Evolutionary conservation across 306 rosid genomes (phyloP), one percentile per base, ranked within the genome.

Genomic region (Erythrophleum fordii): DNA sequence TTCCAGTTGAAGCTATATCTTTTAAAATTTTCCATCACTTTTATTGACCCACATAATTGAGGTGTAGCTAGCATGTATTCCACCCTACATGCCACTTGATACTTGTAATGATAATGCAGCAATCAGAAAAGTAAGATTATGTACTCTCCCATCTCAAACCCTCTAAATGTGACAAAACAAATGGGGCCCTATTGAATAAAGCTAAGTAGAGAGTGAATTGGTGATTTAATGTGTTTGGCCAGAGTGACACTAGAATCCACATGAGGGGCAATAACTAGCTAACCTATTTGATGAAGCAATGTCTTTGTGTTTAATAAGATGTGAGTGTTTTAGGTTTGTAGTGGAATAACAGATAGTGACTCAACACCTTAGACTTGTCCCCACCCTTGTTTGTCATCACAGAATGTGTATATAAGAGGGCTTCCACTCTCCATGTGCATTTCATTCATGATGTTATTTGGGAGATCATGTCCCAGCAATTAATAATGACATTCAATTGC

Each of bases 301-400:
- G 86, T 66, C 56, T 81, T 34, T 72, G 49, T 28, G 12, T 76
- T 77, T 74, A 84, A 77, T 86, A 75, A 75, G 78, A 85, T 80
- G 80, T 80, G 80, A 76, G 82, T 81, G 61, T 75, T 49, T 75
- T 34, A 70, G 78, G 80, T 82, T 86, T 81, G 77, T 80, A 80
- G 85, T 81, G 84, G 90, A 87, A 81, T 62, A 79, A 75, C 70
- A 78, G 92, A 87, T 62, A 18, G 92, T 73, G 96, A 86, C 85
- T 83, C 48, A 84, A 84, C 87, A 87, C 44, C 84, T 42, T 83
- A 80, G 87, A 81, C 73, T 77, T 85, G 92, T 83, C 93, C 89
- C 85, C 85, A 84, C 92, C 75, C 28, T 20, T 14, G 8, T 18
- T 52, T n/a, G 8, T 18, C n/a, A n/a, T n/a, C n/a, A n/a, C n/a